Evolutionary conservation across 2,329 filamentous ascomycete species (phyloP).

Genomic region (Aspergillus eucalypticola): DNA sequence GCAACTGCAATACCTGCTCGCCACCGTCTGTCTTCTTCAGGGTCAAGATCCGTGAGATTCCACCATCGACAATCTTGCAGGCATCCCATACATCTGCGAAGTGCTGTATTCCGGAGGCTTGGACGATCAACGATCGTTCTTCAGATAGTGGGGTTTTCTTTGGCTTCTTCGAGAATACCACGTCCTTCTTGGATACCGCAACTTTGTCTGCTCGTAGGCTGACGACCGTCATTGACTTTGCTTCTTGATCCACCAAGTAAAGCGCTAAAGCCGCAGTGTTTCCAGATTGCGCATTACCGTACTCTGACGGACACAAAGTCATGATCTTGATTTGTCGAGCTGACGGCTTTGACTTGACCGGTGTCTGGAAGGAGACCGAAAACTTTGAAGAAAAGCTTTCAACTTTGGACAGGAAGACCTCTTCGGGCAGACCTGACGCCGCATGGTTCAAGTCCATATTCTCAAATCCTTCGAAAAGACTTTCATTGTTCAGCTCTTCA

Average conservation of each 20-base stretch:
- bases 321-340: slow-evolving; percentile 55
- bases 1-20: slow-evolving; percentile 66
- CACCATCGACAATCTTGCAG: slow-evolving; percentile 68
- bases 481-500: slow-evolving; percentile 65
- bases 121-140: slow-evolving; percentile 31
- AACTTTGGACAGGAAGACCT: slow-evolving; percentile 71
- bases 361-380: slow-evolving; percentile 32
- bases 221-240: slow-evolving; percentile 67
- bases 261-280: slow-evolving; percentile 46
- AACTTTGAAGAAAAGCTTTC: slow-evolving; percentile 64
- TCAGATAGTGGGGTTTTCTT: slow-evolving; percentile 24
- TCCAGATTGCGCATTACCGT: slow-evolving; percentile 31
- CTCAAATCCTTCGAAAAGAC: slow-evolving; percentile 67
- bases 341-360: slow-evolving; percentile 26
- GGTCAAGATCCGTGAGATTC: slow-evolving; percentile 68
- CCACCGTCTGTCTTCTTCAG: slow-evolving; percentile 66
- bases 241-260: slow-evolving; percentile 68
- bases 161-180: slow-evolving; percentile 27
- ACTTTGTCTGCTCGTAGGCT: slow-evolving; percentile 60
- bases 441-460: slow-evolving; percentile 72
- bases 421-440: slow-evolving; percentile 70
- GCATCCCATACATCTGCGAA: slow-evolving; percentile 71
- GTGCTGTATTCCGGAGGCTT: slow-evolving; percentile 53
- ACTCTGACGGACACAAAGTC: slow-evolving; percentile 56
- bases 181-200: slow-evolving; percentile 29